Evolutionary conservation across 1,139 yeast species (phyloP), one percentile per base, ranked within the genome.

Genomic region (Sugiyamaella neomexicana): DNA sequence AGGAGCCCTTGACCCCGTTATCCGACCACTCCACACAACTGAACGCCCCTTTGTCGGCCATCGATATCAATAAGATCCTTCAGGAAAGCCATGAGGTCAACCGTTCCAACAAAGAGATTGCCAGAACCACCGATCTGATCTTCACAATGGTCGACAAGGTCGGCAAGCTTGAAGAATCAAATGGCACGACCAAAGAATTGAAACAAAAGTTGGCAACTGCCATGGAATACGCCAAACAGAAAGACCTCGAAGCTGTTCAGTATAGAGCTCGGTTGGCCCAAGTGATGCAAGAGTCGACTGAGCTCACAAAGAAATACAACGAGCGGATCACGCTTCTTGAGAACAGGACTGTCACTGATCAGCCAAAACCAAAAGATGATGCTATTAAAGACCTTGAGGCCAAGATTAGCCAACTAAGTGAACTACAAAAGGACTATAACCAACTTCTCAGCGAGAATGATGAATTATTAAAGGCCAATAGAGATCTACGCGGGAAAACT

Each of bases 221-320:
- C 17, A 53, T 59, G 43, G 57, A 53, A 8, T 61, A 56, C 41
- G 64, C 64, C 8, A 58, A 52, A 20, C 49, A 41, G 37, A 46
- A 60, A 17, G 61, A 60, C 42, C 38, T 51, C n/a, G 63, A 60
- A 34, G 57, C 57, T 1, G 46, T 51, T n/a, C 45, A 53, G 13
- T 55, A 56, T 41, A 55, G 60, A 13, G 52, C 56, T 4, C 47
- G 52, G 45, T 55, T 60, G 38, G 60, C 63, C 2, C 52, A 51
- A 40, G 52, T 55, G 13, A 55, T 58, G 52, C 60, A 53, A 27
- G 47, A 50, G 13, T 41, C 54, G 34, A 57, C 56, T 5, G 52
- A 46, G 20, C 43, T 52, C 12, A 34, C 57, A 5, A 50, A 55
- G 25, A 51, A 47, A 12, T 56, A 59, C 42, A 52, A 59, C 36